Conservation (phyloP, 2,329 filamentous ascomycete species). For the Pseudocercospora macadamiae region DNA sequence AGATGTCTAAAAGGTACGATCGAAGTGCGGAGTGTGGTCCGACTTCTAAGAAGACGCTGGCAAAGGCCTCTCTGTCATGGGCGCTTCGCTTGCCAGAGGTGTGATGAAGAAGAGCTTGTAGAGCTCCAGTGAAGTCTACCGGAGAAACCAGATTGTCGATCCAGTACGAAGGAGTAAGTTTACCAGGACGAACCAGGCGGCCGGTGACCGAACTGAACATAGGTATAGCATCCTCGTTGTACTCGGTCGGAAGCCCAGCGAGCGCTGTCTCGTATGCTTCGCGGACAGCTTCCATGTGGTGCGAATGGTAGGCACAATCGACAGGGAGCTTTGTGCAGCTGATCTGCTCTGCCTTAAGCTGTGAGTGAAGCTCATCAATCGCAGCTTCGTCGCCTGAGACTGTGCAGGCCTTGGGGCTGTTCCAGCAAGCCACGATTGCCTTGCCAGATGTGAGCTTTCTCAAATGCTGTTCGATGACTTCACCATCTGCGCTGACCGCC, state of each 20-base stretch:
- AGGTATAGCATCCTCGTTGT: slow-evolving; percentile 2
- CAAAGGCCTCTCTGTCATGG: slow-evolving; percentile 9
- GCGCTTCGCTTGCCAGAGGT: background rate
- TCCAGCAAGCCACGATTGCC: slow-evolving; percentile 41
- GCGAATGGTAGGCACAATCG: slow-evolving; percentile 49
- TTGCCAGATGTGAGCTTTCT: slow-evolving; percentile 20
- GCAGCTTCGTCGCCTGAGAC: slow-evolving; percentile 48
- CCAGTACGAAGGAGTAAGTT: slow-evolving; percentile 17
- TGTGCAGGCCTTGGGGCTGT: slow-evolving; percentile 48
- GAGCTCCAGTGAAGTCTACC: slow-evolving; percentile 16
- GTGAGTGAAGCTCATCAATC: slow-evolving; percentile 38
- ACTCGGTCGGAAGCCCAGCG: background rate
- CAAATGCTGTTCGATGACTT: slow-evolving; percentile 29
- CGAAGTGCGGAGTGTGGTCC: slow-evolving; percentile 18
- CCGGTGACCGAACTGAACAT: slow-evolving; percentile 13
- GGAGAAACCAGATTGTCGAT: slow-evolving; percentile 16
- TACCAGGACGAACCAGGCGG: background rate
- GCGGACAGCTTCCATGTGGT: slow-evolving; percentile 34
- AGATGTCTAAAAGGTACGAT: slow-evolving; percentile 11
- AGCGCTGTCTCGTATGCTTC: slow-evolving; percentile 8
- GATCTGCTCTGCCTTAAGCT: slow-evolving; percentile 40
- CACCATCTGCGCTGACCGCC: slow-evolving; percentile 34
- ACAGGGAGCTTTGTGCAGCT: slow-evolving; percentile 47
- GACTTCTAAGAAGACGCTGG: slow-evolving; percentile 13
- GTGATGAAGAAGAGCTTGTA: slow-evolving; percentile 4